phyloP scores from a whole-genome alignment of 129 eudicot species.

The Lonicera japonica region DNA sequence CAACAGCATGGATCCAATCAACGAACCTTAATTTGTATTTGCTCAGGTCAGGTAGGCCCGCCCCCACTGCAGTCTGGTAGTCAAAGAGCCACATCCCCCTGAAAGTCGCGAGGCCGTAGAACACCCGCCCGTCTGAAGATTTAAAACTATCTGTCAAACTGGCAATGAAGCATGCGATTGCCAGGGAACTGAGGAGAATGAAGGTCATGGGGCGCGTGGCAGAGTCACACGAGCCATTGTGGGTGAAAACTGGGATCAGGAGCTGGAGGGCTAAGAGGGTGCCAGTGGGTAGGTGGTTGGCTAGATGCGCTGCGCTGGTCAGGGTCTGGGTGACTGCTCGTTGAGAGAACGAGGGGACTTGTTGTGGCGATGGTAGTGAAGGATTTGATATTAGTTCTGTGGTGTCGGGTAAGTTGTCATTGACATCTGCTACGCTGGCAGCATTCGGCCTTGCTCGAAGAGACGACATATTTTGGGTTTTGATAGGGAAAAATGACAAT shows the following conservation, averaged over 20 bases:
- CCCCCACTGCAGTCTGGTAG: slow-evolving; percentile 24
- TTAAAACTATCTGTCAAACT: slow-evolving; percentile 82
- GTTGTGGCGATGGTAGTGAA: neutral
- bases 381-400: slow-evolving; percentile 30
- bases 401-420: slow-evolving; percentile 12
- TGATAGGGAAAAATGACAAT: no score
- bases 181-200: slow-evolving; percentile 47
- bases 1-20: slow-evolving; percentile 63
- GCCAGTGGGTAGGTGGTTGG: slow-evolving; percentile 89
- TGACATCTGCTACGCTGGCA: no score
- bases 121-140: slow-evolving; percentile 59
- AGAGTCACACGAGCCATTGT: slow-evolving; percentile 74
- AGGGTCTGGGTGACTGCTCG: slow-evolving; percentile 52
- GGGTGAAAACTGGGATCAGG: slow-evolving; percentile 75
- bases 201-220: slow-evolving; percentile 63
- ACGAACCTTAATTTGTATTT: slow-evolving; percentile 41
- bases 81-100: slow-evolving; percentile 86
- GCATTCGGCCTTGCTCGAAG: no score
- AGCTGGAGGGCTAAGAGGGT: slow-evolving; percentile 85
- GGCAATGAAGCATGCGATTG: slow-evolving; percentile 61
- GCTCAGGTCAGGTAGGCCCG: slow-evolving; percentile 36
- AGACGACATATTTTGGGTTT: no score
- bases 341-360: slow-evolving; percentile 25
- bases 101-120: slow-evolving; percentile 63
- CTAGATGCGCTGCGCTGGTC: slow-evolving; percentile 75